These are phyloP conservation scores for Fusarium udum DNA, from an alignment of 2,329 filamentous ascomycete species.

Conservation along the genomic window DNA sequence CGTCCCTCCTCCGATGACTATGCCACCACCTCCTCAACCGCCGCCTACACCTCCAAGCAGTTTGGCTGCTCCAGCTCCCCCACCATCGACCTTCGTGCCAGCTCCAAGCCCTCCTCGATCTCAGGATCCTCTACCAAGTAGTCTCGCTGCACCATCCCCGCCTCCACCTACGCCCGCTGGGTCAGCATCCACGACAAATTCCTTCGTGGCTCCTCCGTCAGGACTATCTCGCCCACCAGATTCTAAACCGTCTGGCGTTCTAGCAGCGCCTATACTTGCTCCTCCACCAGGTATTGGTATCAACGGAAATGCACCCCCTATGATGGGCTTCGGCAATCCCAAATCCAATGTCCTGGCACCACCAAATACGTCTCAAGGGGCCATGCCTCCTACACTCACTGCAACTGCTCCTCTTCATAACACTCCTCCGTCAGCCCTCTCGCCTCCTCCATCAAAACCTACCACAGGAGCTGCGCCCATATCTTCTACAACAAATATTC, in stretches of 20 bases:
- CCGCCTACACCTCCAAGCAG: conserved; percentile 31
- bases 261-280: conserved; percentile 52
- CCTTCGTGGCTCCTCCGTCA: conserved; percentile 32
- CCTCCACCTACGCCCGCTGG: conserved; percentile 6
- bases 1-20: conserved; percentile 19
- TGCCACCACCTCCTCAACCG: conserved; percentile 38
- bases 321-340: conserved; percentile 43
- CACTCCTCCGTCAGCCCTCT: conserved; percentile 6
- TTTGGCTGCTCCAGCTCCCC: conserved; percentile 30
- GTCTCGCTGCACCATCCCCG: conserved; percentile 36
- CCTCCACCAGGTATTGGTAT: conserved; percentile 47
- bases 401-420: conserved; percentile 31
- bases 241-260: conserved; percentile 46
- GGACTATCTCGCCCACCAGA: conserved; percentile 40
- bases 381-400: conserved; percentile 30
- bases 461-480: background rate
- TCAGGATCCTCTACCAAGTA: conserved; percentile 26
- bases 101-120: conserved; percentile 24
- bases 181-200: conserved; percentile 12
- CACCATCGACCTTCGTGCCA: conserved; percentile 14
- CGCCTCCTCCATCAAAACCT: conserved; percentile 1
- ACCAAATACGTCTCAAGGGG: conserved; percentile 52
- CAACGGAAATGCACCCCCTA: conserved; percentile 39
- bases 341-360: conserved; percentile 58
- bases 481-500: conserved; percentile 5